These are phyloP conservation scores for Entomortierella beljakovae DNA, from an alignment of 192 early-diverging fungal genomes.

Conservation along the genomic window DNA sequence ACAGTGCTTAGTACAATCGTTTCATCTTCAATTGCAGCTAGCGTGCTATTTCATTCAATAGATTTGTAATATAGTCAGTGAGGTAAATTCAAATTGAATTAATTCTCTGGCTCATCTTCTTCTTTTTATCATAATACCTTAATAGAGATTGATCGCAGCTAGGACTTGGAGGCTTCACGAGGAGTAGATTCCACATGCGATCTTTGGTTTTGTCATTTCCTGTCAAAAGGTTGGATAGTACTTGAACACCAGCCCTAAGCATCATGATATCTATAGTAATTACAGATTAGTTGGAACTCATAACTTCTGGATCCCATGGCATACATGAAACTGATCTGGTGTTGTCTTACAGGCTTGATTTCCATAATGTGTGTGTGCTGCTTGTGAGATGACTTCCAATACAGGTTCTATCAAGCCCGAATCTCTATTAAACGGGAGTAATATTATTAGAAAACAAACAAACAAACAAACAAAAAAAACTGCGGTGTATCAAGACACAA, in stretches of 20 bases:
- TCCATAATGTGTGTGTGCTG: conserved; percentile 50
- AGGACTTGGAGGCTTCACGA: conserved; percentile 35
- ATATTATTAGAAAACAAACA: not conserved
- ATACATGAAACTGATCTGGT: not conserved
- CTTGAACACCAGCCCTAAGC: conserved; percentile 56
- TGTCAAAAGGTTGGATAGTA: conserved; percentile 59
- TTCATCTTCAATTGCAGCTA: conserved; percentile 50
- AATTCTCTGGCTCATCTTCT: not conserved
- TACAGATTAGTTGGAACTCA: not conserved
- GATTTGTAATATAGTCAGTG: not conserved
- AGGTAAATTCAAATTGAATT: not conserved
- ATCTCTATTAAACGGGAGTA: not conserved
- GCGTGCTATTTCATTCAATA: conserved; percentile 10
- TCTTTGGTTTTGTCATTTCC: conserved; percentile 49
- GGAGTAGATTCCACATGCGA: conserved; percentile 38
- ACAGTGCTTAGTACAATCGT: conserved; percentile 51
- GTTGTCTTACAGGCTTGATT: conserved; percentile 24
- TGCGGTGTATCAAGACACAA: too few relatives aligned
- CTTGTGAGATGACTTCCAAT: conserved; percentile 37
- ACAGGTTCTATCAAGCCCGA: conserved; percentile 8
- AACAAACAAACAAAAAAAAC: not conserved
- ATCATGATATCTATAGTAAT: conserved; percentile 44
- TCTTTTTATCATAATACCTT: not conserved
- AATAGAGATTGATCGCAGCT: conserved; percentile 37
- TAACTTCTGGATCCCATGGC: too few relatives aligned